A percentile compares a stretch with the other conserved stretches of the same genome.
phyloP scores from a whole-genome alignment of 2,329 filamentous ascomycete species.

The Penicillium thymicola region DNA sequence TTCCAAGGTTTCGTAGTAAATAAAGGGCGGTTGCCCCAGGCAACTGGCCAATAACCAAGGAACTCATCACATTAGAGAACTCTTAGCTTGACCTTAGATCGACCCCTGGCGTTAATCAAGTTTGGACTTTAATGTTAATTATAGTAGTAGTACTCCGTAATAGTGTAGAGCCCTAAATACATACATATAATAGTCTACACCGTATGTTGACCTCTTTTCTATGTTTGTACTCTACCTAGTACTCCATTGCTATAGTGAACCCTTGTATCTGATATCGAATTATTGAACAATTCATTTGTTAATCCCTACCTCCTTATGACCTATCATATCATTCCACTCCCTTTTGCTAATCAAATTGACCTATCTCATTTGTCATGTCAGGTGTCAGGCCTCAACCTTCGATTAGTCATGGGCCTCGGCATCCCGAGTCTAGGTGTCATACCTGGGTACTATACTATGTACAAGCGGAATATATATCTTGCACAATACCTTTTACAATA shows the following conservation, averaged over 20 bases:
- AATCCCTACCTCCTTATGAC: not conserved
- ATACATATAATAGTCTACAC: not conserved
- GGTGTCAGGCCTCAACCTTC: not conserved
- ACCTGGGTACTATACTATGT: not conserved
- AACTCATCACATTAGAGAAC: slow-evolving; percentile 6
- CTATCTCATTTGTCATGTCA: not conserved
- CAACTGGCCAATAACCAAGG: slow-evolving; percentile 9
- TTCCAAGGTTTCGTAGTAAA: slow-evolving; percentile 3
- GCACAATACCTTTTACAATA: not conserved
- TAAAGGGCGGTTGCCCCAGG: slow-evolving; percentile 4
- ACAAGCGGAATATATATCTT: not conserved
- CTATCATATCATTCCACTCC: not conserved
- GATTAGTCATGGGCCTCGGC: not conserved
- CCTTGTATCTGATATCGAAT: not conserved
- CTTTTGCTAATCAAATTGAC: not conserved
- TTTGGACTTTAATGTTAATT: slow-evolving; percentile 7
- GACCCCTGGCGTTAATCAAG: slow-evolving; percentile 6
- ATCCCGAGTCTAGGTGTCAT: not conserved
- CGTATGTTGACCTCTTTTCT: not conserved
- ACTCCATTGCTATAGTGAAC: slow-evolving; percentile 1
- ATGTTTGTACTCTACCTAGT: not conserved
- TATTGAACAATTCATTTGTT: not conserved
- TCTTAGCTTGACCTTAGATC: slow-evolving; percentile 4
- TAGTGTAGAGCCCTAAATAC: not conserved
- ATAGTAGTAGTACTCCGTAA: not conserved